These are phyloP conservation scores for Claviceps sp. DNA, from an alignment of 2,329 filamentous ascomycete species.

Conservation along the genomic window DNA sequence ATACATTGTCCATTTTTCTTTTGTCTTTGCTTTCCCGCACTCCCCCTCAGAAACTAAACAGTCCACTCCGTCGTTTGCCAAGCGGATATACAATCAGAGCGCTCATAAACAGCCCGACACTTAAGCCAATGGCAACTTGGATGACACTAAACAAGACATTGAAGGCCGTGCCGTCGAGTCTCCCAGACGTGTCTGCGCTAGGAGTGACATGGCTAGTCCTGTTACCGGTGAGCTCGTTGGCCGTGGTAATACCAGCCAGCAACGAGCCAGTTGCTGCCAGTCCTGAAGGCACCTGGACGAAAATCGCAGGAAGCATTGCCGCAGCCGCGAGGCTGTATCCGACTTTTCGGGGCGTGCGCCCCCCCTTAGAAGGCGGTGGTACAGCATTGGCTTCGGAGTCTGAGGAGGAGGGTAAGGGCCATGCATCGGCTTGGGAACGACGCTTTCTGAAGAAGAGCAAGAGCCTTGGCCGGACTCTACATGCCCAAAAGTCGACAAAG, in stretches of 20 bases:
- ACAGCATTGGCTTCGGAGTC: slow-evolving; percentile 21
- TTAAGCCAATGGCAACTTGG: slow-evolving; percentile 48
- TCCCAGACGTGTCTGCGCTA: slow-evolving; percentile 10
- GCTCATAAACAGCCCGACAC: slow-evolving; percentile 45
- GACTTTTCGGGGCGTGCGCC: slow-evolving; percentile 27
- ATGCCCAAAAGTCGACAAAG: slow-evolving; percentile 34
- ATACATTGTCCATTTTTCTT: not conserved
- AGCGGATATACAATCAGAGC: slow-evolving; percentile 41
- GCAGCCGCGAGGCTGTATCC: slow-evolving; percentile 73
- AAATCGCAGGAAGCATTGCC: slow-evolving; percentile 76
- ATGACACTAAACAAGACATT: slow-evolving; percentile 44
- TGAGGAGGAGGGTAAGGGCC: slow-evolving; percentile 17
- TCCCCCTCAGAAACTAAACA: slow-evolving; percentile 35
- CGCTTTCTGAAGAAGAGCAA: slow-evolving; percentile 12
- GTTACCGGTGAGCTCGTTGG: slow-evolving; percentile 38
- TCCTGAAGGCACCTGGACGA: slow-evolving; percentile 52
- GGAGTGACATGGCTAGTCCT: slow-evolving; percentile 11
- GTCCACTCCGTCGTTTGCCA: slow-evolving; percentile 42
- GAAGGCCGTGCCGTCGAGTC: slow-evolving; percentile 33
- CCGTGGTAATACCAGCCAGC: slow-evolving; percentile 42
- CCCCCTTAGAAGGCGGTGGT: slow-evolving; percentile 10
- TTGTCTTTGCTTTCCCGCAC: not conserved
- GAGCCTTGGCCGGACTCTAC: slow-evolving; percentile 25
- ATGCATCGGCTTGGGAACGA: slow-evolving; percentile 15
- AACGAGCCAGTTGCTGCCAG: slow-evolving; percentile 47